phyloP scores from a whole-genome alignment of 106 monocot species.

The Acorus gramineus region DNA sequence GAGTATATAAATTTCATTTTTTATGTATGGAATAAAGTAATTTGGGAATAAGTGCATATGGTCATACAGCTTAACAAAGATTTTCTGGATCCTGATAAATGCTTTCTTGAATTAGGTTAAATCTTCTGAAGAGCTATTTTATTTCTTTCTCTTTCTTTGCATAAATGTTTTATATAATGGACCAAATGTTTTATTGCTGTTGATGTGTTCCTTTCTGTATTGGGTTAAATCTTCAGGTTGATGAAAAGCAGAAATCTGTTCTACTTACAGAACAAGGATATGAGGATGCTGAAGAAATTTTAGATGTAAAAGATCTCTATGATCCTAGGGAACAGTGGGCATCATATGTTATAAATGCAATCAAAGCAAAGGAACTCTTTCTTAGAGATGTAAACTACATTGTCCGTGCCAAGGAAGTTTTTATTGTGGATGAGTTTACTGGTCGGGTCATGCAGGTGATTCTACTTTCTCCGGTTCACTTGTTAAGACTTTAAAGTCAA shows the following conservation, averaged over 20 bases:
- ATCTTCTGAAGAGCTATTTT: no score
- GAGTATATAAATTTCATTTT: no score
- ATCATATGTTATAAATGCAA: slow-evolving; percentile 79
- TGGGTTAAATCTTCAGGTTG: slow-evolving; percentile 45
- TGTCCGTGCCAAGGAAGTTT: slow-evolving; percentile 77
- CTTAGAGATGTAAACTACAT: slow-evolving; percentile 97
- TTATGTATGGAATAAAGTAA: no score
- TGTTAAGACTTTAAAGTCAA: no score
- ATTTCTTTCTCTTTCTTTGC: no score
- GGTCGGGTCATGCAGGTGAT: slow-evolving; percentile 95
- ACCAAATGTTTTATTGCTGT: no score
- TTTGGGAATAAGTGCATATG: no score
- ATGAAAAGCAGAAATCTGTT: slow-evolving; percentile 96
- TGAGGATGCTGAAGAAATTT: slow-evolving; percentile 89
- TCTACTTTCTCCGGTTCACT: neutral
- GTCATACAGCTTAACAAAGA: no score
- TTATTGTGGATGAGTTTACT: slow-evolving; percentile 98
- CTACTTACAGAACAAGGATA: slow-evolving; percentile 93
- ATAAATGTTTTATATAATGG: no score
- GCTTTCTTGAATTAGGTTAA: no score
- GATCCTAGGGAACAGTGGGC: slow-evolving; percentile 97
- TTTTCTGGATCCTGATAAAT: no score
- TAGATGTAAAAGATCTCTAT: slow-evolving; percentile 92
- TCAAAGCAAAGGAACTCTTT: slow-evolving; percentile 98
- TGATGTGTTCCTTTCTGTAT: neutral